phyloP scores from a whole-genome alignment of 2,329 filamentous ascomycete genomes.

The Monosporascus cannonballus region DNA sequence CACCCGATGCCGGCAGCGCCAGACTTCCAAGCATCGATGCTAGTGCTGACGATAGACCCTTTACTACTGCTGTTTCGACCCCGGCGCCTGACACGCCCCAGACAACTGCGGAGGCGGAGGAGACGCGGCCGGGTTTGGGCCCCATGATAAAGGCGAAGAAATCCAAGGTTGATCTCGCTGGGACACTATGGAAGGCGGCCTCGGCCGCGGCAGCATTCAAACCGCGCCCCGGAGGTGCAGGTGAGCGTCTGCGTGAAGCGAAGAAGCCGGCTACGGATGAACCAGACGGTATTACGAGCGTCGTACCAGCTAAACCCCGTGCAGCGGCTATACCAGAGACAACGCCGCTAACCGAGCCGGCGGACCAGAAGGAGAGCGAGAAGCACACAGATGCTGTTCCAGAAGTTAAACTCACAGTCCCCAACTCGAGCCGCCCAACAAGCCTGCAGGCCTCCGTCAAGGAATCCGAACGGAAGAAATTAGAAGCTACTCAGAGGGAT shows the following conservation, averaged over 20 bases:
- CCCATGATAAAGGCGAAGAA: conserved; percentile 85
- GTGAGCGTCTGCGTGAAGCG: conserved; percentile 65
- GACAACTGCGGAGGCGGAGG: conserved; percentile 27
- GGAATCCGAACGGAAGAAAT: conserved; percentile 20
- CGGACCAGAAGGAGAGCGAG: conserved; percentile 29
- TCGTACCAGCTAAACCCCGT: conserved; percentile 71
- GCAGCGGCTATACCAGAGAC: conserved; percentile 33
- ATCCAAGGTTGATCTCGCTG: conserved; percentile 67
- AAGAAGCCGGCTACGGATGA: conserved; percentile 56
- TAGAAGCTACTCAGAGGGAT: conserved; percentile 29
- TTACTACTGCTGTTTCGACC: conserved; percentile 17
- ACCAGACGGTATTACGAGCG: conserved; percentile 83
- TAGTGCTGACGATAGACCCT: conserved; percentile 11
- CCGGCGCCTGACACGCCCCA: conserved; percentile 23
- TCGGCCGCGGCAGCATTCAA: conserved; percentile 70
- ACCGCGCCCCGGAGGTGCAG: conserved; percentile 80
- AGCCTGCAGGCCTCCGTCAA: conserved; percentile 34
- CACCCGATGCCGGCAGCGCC: conserved; percentile 1
- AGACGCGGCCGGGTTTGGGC: conserved; percentile 67
- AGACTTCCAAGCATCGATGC: conserved; percentile 1
- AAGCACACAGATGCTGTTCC: conserved; percentile 38
- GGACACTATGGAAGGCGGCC: conserved; percentile 74
- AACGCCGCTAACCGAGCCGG: conserved; percentile 25
- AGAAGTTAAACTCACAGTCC: conserved; percentile 52
- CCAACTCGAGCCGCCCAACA: conserved; percentile 33